Conservation (phyloP, 2,329 filamentous ascomycete genomes). For the Fonsecaea pedrosoi region DNA sequence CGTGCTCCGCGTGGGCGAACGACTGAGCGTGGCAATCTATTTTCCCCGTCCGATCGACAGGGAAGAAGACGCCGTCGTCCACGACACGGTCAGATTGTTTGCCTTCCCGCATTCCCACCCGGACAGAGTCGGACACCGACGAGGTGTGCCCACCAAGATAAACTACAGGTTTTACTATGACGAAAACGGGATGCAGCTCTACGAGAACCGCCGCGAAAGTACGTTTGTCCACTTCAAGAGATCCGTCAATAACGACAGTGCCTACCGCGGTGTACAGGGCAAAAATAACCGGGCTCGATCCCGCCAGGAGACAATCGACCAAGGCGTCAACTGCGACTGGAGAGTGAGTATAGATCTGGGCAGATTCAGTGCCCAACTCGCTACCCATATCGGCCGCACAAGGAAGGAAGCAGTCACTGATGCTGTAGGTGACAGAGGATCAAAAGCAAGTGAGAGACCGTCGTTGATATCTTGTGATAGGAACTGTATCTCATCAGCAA, state of each 20-base stretch:
- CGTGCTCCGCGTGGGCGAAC: slow-evolving; percentile 8
- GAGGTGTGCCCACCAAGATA: slow-evolving; percentile 11
- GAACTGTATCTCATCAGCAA: slow-evolving; percentile 16
- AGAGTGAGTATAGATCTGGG: slow-evolving; percentile 10
- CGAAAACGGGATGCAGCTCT: slow-evolving; percentile 15
- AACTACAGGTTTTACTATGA: slow-evolving; percentile 16
- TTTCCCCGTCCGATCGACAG: slow-evolving; percentile 12
- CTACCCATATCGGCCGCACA: slow-evolving; percentile 11
- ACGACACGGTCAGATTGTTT: slow-evolving; percentile 11
- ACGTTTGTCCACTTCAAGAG: slow-evolving; percentile 5
- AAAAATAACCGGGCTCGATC: background rate
- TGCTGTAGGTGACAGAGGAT: background rate
- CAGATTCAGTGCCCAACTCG: slow-evolving; percentile 14
- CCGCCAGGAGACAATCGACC: slow-evolving; percentile 11
- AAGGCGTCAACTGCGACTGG: slow-evolving; percentile 11
- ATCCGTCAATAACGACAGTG: background rate
- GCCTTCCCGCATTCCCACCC: slow-evolving; percentile 17
- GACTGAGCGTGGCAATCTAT: slow-evolving; percentile 14
- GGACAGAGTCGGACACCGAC: slow-evolving; percentile 12
- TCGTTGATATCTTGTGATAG: background rate
- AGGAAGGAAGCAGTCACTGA: slow-evolving; percentile 5
- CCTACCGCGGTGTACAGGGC: slow-evolving; percentile 6
- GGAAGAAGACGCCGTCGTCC: slow-evolving; percentile 11
- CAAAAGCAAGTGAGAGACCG: background rate
- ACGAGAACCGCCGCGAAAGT: slow-evolving; percentile 1